Evolutionary conservation across 441 rosid genomes (phyloP), one percentile per base, ranked within the genome.

Genomic region (Aleurites moluccanus): DNA sequence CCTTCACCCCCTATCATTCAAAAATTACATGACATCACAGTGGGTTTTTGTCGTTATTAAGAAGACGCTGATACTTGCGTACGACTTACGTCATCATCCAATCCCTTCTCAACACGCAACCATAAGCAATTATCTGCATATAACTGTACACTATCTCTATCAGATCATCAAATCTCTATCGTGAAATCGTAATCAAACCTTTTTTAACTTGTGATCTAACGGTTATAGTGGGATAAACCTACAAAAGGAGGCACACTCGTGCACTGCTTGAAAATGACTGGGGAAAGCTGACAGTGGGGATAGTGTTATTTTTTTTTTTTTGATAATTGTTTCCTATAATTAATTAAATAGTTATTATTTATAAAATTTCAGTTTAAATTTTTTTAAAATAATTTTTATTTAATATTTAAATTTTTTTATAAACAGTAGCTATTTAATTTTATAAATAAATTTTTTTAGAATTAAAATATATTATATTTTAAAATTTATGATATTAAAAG

Each of bases 1-100:
- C 57, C 16, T 33, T 15, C 57, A 4, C 15, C 38, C 16, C 28
- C 8, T n/a, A 63, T 15, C n/a, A 61, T 47, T 68, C 64, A 50
- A 73, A 42, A 33, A 30, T 61, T 57, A 16, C 69, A 69, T 44
- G 61, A 40, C 57, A 38, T 45, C 49, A 74, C 81, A n/a, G 74
- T 76, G 70, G 63, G 64, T 47, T 70, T 75, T 80, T 80, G 83
- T 80, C 79, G 77, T 55, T 14, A 21, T 23, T 15, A 8, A 11
- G 5, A 18, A 56, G 69, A 64, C 2, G 47, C 61, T 23, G 65
- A 65, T 23, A n/a, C 69, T 70, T 75, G 75, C 85, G 85, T 85
- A 52, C 40, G 47, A 30, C 72, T 78, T 78, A 77, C 84, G 85
- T 80, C 84, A 82, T 49, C 35, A 20, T 64, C 76, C 50, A 40